phyloP scores from a whole-genome alignment of 2,329 filamentous ascomycete genomes.

The Beauveria sp. region DNA sequence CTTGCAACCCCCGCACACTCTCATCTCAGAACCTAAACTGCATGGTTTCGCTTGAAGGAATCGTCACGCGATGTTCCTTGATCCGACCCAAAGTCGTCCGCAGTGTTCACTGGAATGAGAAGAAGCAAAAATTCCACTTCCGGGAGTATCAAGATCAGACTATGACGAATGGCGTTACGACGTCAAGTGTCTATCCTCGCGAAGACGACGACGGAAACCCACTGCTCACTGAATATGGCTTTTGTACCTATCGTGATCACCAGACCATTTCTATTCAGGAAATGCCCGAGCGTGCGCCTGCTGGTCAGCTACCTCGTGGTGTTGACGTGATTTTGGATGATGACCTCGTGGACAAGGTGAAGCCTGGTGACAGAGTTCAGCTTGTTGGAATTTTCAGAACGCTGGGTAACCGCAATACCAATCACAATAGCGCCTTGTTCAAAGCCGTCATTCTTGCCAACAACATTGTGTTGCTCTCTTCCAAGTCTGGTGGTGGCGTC shows the following conservation, averaged over 20 bases:
- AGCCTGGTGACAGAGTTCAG: constrained; percentile 93
- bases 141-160: constrained; percentile 94
- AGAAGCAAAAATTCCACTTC: constrained; percentile 76
- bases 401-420: constrained; percentile 87
- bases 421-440: constrained; percentile 85
- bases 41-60: constrained; percentile 96
- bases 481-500: constrained; percentile 90
- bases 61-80: constrained; percentile 91
- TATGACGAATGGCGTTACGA: constrained; percentile 87
- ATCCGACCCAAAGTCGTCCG: constrained; percentile 97
- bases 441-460: constrained; percentile 91
- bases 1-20: constrained; percentile 89
- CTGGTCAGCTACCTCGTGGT: constrained; percentile 87
- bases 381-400: constrained; percentile 95
- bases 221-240: constrained; percentile 89
- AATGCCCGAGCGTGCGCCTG: constrained; percentile 95
- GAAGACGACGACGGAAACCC: constrained; percentile 91
- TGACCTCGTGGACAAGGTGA: constrained; percentile 88
- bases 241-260: constrained; percentile 91
- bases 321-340: constrained; percentile 97
- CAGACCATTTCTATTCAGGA: constrained; percentile 98
- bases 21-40: constrained; percentile 85
- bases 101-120: constrained; percentile 94
- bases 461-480: constrained; percentile 88
- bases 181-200: constrained; percentile 86